phyloP scores from a whole-genome alignment of 1,139 yeast genomes.

The Debaryomyces sp. region DNA sequence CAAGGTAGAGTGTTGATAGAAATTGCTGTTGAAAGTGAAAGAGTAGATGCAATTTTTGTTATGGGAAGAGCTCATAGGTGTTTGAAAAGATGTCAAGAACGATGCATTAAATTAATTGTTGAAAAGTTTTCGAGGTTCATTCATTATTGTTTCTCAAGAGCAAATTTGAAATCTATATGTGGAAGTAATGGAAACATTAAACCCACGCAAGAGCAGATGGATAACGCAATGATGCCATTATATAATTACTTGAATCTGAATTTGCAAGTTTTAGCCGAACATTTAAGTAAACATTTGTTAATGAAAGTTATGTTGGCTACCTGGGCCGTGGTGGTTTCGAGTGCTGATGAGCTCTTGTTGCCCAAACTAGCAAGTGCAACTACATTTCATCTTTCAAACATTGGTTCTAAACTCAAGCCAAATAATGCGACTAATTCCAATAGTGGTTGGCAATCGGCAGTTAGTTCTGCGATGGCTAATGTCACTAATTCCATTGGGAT shows the following conservation, averaged over 20 bases:
- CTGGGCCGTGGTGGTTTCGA: slow-evolving; percentile 67
- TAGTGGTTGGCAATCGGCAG: slow-evolving; percentile 49
- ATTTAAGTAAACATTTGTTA: slow-evolving; percentile 59
- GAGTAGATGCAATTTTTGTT: slow-evolving; percentile 74
- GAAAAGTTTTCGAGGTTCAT: slow-evolving; percentile 56
- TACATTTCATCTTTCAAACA: slow-evolving; percentile 31
- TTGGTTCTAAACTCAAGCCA: slow-evolving; percentile 21
- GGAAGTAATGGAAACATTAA: slow-evolving; percentile 49
- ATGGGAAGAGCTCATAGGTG: slow-evolving; percentile 77
- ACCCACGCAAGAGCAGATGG: slow-evolving; percentile 58
- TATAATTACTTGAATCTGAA: slow-evolving; percentile 76
- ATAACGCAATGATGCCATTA: slow-evolving; percentile 72
- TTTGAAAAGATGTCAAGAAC: slow-evolving; percentile 61
- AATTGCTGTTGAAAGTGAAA: slow-evolving; percentile 76
- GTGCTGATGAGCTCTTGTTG: slow-evolving; percentile 68
- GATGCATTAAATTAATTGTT: slow-evolving; percentile 67
- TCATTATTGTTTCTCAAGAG: slow-evolving; percentile 43
- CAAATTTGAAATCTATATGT: slow-evolving; percentile 54
- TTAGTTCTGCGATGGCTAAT: slow-evolving; percentile 53
- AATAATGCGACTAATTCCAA: slow-evolving; percentile 13
- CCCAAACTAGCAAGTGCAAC: slow-evolving; percentile 70
- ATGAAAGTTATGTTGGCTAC: slow-evolving; percentile 74
- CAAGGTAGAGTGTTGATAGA: slow-evolving; percentile 68
- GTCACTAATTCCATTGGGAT: slow-evolving; percentile 47
- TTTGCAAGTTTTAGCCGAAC: slow-evolving; percentile 65